Base-by-base conservation (phyloP, 768 basidiomycete species). In the Phylloporus sp. region DNA sequence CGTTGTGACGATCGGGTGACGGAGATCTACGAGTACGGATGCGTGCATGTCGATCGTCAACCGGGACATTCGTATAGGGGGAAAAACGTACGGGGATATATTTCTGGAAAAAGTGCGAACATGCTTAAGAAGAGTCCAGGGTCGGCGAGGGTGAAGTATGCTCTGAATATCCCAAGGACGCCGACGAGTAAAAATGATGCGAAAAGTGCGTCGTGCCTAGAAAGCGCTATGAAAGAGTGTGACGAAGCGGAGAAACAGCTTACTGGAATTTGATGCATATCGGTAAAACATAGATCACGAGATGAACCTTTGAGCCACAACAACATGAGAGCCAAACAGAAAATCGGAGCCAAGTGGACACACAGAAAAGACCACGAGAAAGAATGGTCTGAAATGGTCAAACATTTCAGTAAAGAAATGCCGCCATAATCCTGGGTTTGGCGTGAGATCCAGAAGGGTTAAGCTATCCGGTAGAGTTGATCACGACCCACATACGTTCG, bases 391-490 rank as follows among this genome's bases (percentile, higher is more conserved):
- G 73, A 97, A 99, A 62, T 98, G 88, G 61, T 97, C 95, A 53
- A 99, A 99, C 89, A 97, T 97, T 64, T 98, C 95, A 10, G 92
- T 97, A 70, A 98, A 97, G 71, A 98, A 98, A 66, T 98, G 98
- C 95, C 95, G 97, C 88, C 92, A 92, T 23, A 97, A 69, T 2
- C 96, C 95, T 5, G 89, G 81, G 56, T 94, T 98, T 0, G 96
- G 95, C 9, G 91, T 93, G 52, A 98, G 68, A 62, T 96, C 94
- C 2, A 88, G 86, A 9, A 96, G 78, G 17, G 77, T 79, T 20
- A 96, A 59, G 37, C 94, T 97, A 44, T 40, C 24, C 8, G 7
- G 6, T 17, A 35, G 9, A 4, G 7, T 26, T 13, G 20, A 48
- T 48, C 26, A 34, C 31, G 18, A 35, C 6, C 22, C 13, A 7